Evolutionary conservation across 768 basidiomycete species (phyloP).

Genomic region (Suillus decipiens): DNA sequence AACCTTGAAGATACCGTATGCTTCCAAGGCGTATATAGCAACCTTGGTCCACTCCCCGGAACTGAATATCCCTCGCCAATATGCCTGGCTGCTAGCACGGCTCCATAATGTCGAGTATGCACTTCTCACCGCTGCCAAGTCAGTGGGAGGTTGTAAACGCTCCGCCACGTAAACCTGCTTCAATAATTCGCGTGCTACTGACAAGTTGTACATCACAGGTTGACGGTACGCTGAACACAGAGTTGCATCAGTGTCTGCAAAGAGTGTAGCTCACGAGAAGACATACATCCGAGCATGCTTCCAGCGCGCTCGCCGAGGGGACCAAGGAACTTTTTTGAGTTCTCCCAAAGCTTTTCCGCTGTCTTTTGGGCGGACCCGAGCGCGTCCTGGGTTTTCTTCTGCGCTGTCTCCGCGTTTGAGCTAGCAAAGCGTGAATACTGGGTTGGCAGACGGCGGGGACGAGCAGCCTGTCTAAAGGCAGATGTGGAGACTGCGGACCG

Average conservation of each 20-base stretch:
- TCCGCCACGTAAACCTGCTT: constrained; percentile 78
- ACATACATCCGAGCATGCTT: constrained; percentile 57
- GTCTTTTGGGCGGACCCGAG: constrained; percentile 58
- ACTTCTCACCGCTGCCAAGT: constrained; percentile 49
- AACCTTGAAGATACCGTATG: constrained; percentile 89
- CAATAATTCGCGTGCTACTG: constrained; percentile 72
- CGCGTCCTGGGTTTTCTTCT: constrained; percentile 74
- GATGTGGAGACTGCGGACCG: constrained; percentile 27
- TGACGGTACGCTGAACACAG: constrained; percentile 62
- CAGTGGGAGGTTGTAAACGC: constrained; percentile 60
- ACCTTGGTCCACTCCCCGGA: constrained; percentile 70
- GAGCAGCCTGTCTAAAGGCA: constrained; percentile 25
- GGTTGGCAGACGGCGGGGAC: constrained; percentile 16
- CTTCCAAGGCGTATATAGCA: constrained; percentile 79
- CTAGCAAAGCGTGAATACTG: constrained; percentile 42
- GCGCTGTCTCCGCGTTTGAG: constrained; percentile 46
- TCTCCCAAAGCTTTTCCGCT: constrained; percentile 54
- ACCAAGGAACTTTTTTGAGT: constrained; percentile 48
- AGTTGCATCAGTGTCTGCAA: not conserved
- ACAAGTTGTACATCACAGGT: constrained; percentile 76
- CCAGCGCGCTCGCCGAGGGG: constrained; percentile 56
- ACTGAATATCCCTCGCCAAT: constrained; percentile 59
- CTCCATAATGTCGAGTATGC: constrained; percentile 69
- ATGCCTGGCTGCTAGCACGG: constrained; percentile 56
- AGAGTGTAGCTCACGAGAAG: not conserved